These are phyloP conservation scores for Talaromyces sp. DNA, from an alignment of 2,329 filamentous ascomycete genomes.

Conservation along the genomic window DNA sequence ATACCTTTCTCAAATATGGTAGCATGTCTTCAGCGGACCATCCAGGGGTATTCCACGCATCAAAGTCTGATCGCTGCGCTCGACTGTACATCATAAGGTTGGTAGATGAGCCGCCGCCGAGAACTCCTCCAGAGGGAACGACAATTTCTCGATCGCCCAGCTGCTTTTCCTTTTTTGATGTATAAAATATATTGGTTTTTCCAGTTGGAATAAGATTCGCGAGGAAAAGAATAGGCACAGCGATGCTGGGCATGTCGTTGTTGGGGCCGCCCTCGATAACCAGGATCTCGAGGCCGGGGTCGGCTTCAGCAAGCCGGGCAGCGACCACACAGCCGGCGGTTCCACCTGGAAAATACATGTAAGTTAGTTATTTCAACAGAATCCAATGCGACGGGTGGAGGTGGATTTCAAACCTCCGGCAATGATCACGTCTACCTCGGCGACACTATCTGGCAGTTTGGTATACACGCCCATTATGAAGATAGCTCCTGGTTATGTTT, in stretches of 20 bases:
- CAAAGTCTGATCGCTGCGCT: conserved; percentile 1
- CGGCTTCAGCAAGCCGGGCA: conserved; percentile 4
- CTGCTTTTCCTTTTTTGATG: background rate
- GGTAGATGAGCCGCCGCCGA: conserved; percentile 3
- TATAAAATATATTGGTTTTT: conserved; percentile 1
- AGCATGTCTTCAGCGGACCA: conserved; percentile 6
- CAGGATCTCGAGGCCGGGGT: background rate
- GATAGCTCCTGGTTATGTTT: background rate
- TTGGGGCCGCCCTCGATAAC: background rate
- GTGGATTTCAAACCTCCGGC: background rate
- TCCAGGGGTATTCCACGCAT: conserved; percentile 1
- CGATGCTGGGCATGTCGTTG: background rate
- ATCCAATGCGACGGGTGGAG: background rate
- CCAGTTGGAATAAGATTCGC: background rate
- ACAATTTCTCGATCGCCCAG: background rate
- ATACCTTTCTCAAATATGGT: background rate
- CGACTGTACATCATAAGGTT: conserved; percentile 7
- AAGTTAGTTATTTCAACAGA: background rate
- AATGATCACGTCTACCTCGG: conserved; percentile 3
- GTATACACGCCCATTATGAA: background rate
- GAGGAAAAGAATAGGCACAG: background rate
- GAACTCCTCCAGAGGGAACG: background rate
- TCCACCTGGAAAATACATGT: background rate
- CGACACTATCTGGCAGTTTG: background rate
- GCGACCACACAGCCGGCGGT: conserved; percentile 3